phyloP scores from a whole-genome alignment of 2,329 filamentous ascomycete species.

The Penicillium sp. region DNA sequence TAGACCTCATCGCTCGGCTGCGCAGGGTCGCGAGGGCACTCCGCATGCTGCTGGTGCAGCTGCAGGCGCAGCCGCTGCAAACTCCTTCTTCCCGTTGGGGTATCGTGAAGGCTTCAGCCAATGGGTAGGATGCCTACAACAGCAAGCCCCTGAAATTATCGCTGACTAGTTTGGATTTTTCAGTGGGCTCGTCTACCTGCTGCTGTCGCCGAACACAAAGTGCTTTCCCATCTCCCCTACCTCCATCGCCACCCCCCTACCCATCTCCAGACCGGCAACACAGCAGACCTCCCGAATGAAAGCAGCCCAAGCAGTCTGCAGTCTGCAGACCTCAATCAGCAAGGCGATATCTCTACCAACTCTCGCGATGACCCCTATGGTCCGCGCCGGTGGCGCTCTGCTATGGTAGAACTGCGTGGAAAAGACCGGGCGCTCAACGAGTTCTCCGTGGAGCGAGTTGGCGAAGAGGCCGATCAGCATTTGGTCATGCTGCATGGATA shows the following conservation, averaged over 20 bases:
- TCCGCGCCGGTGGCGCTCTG: constrained; percentile 78
- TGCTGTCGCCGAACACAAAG: constrained; percentile 78
- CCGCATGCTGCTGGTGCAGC: constrained; percentile 36
- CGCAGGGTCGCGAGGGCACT: constrained; percentile 19
- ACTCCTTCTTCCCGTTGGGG: constrained; percentile 69
- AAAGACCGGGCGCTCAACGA: constrained; percentile 89
- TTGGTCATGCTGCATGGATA: constrained; percentile 97
- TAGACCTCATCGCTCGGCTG: constrained; percentile 16
- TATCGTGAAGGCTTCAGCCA: constrained; percentile 90
- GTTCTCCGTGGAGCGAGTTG: constrained; percentile 80
- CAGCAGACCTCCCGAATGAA: constrained; percentile 27
- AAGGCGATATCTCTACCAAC: constrained; percentile 48
- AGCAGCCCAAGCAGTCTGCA: constrained; percentile 32
- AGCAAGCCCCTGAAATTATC: constrained; percentile 4
- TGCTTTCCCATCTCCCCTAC: constrained; percentile 81
- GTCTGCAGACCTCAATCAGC: constrained; percentile 37
- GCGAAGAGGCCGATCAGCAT: constrained; percentile 75
- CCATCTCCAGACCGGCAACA: constrained; percentile 61
- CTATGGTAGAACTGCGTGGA: constrained; percentile 78
- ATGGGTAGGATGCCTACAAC: constrained; percentile 62
- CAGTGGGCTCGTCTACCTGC: constrained; percentile 86
- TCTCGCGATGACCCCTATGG: constrained; percentile 71
- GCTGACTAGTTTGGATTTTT: constrained; percentile 7
- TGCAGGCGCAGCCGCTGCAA: constrained; percentile 29
- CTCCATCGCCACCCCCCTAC: constrained; percentile 66